These are phyloP conservation scores for Prunus kanzakura DNA, from an alignment of 306 rosid genomes.

Conservation along the genomic window DNA sequence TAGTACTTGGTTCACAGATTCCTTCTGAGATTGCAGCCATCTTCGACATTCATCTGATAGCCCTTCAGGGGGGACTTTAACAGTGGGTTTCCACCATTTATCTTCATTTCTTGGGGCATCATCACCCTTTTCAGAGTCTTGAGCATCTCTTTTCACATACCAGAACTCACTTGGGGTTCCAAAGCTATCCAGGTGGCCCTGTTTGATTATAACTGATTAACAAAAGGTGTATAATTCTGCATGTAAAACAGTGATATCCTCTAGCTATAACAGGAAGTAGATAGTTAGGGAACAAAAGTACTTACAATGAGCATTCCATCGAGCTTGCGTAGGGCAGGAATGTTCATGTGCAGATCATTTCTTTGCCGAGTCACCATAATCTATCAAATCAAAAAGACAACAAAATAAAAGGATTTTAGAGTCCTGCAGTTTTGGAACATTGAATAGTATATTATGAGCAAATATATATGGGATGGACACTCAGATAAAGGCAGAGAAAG, in stretches of 20 bases:
- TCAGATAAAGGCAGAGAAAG: too few species aligned
- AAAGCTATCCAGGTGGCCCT: slow-evolving; percentile 71
- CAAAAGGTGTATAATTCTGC: slow-evolving; percentile 4
- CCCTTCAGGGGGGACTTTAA: slow-evolving; percentile 67
- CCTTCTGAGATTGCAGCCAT: slow-evolving; percentile 68
- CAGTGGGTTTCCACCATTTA: slow-evolving; percentile 90
- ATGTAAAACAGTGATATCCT: background rate
- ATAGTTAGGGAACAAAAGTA: background rate
- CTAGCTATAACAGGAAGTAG: background rate
- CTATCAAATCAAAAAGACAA: slow-evolving; percentile 29
- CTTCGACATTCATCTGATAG: slow-evolving; percentile 57
- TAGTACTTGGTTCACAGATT: slow-evolving; percentile 68
- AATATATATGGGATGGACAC: background rate
- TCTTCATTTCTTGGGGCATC: slow-evolving; percentile 51
- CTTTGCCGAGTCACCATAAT: slow-evolving; percentile 92
- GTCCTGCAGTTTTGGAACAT: background rate
- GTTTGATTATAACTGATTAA: slow-evolving; percentile 28
- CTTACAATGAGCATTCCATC: slow-evolving; percentile 90
- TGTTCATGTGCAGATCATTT: slow-evolving; percentile 71
- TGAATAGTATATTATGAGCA: background rate
- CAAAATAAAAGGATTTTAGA: background rate
- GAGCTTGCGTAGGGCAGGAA: slow-evolving; percentile 82
- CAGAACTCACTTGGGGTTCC: slow-evolving; percentile 68
- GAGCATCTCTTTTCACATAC: slow-evolving; percentile 57
- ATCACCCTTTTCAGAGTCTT: slow-evolving; percentile 37